phyloP scores from a whole-genome alignment of 2,329 filamentous ascomycete genomes.

The Fusarium torulosum region DNA sequence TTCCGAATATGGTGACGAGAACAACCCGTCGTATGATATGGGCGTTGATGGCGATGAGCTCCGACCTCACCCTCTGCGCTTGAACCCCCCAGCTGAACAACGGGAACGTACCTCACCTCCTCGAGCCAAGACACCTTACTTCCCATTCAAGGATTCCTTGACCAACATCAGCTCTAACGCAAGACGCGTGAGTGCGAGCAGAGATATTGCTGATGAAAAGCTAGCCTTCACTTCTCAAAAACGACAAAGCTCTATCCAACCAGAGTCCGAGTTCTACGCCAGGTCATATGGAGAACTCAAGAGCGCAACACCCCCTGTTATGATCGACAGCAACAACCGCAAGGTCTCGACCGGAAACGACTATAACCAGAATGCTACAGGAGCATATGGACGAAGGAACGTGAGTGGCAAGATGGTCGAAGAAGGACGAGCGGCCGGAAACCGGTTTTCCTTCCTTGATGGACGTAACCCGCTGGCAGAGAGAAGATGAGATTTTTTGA shows the following conservation, averaged over 20 bases:
- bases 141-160: slow-evolving; percentile 52
- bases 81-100: slow-evolving; percentile 58
- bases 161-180: slow-evolving; percentile 62
- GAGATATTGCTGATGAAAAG: slow-evolving; percentile 61
- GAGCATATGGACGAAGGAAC: slow-evolving; percentile 63
- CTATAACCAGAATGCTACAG: slow-evolving; percentile 54
- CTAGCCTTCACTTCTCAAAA: slow-evolving; percentile 44
- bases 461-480: slow-evolving; percentile 36
- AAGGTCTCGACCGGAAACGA: slow-evolving; percentile 73
- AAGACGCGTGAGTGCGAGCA: slow-evolving; percentile 57
- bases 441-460: slow-evolving; percentile 46
- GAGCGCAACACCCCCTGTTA: slow-evolving; percentile 65
- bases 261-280: slow-evolving; percentile 63
- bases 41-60: slow-evolving; percentile 47
- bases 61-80: slow-evolving; percentile 67
- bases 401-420: slow-evolving; percentile 81
- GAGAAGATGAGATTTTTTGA: slow-evolving; percentile 18
- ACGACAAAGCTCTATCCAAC: slow-evolving; percentile 61
- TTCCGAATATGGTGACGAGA: slow-evolving; percentile 56
- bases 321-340: slow-evolving; percentile 63
- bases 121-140: slow-evolving; percentile 41
- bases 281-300: slow-evolving; percentile 72
- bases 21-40: slow-evolving; percentile 48
- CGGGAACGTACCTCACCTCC: slow-evolving; percentile 28
- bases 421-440: slow-evolving; percentile 67